Base-by-base conservation (phyloP, 164 flowering plant species). In the Litsea cubeba region DNA sequence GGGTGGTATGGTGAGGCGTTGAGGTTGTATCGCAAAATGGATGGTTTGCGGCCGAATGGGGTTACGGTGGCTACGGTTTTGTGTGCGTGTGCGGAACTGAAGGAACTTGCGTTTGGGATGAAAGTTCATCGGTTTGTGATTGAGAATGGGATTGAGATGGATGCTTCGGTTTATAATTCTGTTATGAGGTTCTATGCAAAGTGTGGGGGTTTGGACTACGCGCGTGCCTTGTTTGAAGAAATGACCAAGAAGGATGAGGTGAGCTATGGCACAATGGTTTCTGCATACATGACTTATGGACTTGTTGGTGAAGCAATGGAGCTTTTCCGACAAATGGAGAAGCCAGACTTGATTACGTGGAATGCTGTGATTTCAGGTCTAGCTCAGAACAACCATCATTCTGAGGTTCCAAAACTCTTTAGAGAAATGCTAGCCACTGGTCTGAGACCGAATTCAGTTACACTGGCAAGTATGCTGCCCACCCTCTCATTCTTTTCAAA, bases 121-220 rank as follows among this genome's bases (percentile, higher is more conserved):
- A 90, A 88, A 66, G 88, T 92, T 26, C 97, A 94, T 73, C 71
- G 57, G 62, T 84, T 71, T 26, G 68, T 86, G 1, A 57, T 84
- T 65, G 86, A 86, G 50, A 82, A 69, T 50, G 64, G 71, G 50
- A 78, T 90, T 65, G 78, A 88, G 77, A 76, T 88, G 79, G 97
- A 91, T 81, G 10, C 83, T 72, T 71, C 76, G 1, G 66, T 84
- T 68, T 82, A 82, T 64, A 94, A 94, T 78, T 84, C 95, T 1
- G 26, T 92, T 68, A 79, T 94, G 67, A 87, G 86, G 12, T 60
- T 91, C 50, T 94, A 91, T 77, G 91, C 95, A 0, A 91, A 89
- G 81, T 91, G 97, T 79, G 97, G 93, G 40, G 84, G 86, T 77
- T 84, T 92, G 86, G 94, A 87, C 71, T 88, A 85, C 82, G 96